Conservation (phyloP, 2,329 filamentous ascomycete species). For the Verticillium zaregamsianum region DNA sequence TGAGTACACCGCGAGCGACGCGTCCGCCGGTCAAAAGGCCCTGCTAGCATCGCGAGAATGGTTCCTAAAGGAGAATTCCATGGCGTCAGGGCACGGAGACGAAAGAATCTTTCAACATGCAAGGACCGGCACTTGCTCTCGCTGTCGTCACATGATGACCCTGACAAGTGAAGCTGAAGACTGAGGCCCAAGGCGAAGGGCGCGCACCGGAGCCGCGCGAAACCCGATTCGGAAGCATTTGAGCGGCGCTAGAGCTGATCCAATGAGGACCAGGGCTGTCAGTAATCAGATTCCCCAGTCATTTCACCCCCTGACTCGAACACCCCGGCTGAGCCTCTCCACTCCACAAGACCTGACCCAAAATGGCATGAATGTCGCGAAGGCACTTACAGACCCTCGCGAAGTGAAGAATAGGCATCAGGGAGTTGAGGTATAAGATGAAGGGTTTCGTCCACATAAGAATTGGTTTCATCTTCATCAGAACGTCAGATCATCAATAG, state of each 20-base stretch:
- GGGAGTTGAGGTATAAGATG: neutral
- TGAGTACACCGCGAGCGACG: conserved; percentile 24
- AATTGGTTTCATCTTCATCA: neutral
- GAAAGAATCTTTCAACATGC: neutral
- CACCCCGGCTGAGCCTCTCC: neutral
- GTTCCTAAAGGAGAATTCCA: neutral
- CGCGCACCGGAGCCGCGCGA: neutral
- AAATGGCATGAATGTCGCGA: neutral
- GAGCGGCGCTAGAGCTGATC: conserved; percentile 8
- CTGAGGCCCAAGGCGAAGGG: neutral
- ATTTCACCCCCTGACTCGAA: neutral
- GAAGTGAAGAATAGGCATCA: neutral
- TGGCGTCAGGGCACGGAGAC: neutral
- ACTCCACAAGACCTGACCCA: neutral
- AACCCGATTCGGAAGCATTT: conserved; percentile 9
- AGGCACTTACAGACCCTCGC: neutral
- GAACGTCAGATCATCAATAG: neutral
- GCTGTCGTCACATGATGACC: neutral
- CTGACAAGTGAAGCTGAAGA: neutral
- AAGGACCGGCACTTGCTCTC: neutral
- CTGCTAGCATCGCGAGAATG: conserved; percentile 18
- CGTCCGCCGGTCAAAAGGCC: conserved; percentile 27
- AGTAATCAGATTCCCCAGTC: neutral
- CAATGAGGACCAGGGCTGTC: neutral
- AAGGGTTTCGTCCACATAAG: neutral